Evolutionary conservation across 441 rosid genomes (phyloP).

Genomic region (Geranium incanum): DNA sequence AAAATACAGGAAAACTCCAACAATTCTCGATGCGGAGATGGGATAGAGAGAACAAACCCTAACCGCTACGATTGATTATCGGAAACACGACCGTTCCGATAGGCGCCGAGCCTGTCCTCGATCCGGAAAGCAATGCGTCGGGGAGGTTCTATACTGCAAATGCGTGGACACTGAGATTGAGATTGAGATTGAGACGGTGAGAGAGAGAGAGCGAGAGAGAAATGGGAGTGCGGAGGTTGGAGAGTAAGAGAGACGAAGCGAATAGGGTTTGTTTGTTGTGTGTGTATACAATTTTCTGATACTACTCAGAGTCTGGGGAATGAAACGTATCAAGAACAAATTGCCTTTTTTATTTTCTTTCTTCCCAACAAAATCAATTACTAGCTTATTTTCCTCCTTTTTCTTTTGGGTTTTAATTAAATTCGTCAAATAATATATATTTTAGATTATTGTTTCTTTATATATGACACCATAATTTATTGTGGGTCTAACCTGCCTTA

Average conservation of each 20-base stretch:
- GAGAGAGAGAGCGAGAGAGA: neutral
- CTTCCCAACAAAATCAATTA: conserved; percentile 13
- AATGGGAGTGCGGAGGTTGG: neutral
- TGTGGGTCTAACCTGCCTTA: too few species aligned
- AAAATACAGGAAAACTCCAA: conserved; percentile 5
- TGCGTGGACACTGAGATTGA: conserved; percentile 4
- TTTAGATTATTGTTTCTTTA: too few species aligned
- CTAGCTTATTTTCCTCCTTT: too few species aligned
- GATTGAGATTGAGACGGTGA: neutral
- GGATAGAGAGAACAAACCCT: conserved; percentile 27
- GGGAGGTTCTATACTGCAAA: neutral
- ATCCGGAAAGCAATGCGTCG: conserved; percentile 33
- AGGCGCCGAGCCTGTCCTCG: conserved; percentile 27
- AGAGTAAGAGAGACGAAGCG: conserved; percentile 3
- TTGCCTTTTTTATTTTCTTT: conserved; percentile 14
- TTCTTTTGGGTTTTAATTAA: too few species aligned
- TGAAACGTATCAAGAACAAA: conserved; percentile 46
- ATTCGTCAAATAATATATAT: too few species aligned
- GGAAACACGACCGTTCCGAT: conserved; percentile 32
- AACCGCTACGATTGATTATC: conserved; percentile 19
- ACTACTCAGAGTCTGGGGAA: conserved; percentile 21
- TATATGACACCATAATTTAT: too few species aligned
- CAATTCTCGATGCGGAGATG: conserved; percentile 8
- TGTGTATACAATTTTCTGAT: conserved; percentile 15
- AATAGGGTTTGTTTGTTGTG: conserved; percentile 12